These are phyloP conservation scores for Arxiozyma bovina DNA, from an alignment of 1,139 yeast species.

Conservation along the genomic window DNA sequence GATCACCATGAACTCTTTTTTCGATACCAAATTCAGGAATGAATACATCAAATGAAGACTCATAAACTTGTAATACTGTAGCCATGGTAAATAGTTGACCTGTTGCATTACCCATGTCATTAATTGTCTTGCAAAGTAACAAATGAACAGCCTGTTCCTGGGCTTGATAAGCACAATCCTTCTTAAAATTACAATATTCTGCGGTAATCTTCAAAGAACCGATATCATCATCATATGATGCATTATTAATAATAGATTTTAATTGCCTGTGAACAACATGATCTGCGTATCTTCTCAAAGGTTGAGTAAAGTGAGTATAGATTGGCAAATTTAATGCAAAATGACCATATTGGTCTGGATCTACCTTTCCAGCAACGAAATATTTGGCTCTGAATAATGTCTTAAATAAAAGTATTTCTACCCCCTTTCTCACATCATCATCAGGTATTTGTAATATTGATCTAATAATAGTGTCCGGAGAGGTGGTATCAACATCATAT, in stretches of 20 bases:
- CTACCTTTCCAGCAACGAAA: conserved; percentile 80
- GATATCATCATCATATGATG: conserved; percentile 42
- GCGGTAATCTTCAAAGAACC: conserved; percentile 73
- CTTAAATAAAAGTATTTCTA: conserved; percentile 73
- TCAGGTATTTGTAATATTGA: conserved; percentile 62
- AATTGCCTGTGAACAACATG: conserved; percentile 87
- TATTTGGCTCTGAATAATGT: conserved; percentile 81
- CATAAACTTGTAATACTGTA: conserved; percentile 84
- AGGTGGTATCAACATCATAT: conserved; percentile 61
- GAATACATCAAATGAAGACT: conserved; percentile 89
- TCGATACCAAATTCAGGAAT: conserved; percentile 95
- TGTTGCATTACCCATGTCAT: conserved; percentile 63
- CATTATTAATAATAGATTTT: conserved; percentile 48
- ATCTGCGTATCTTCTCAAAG: conserved; percentile 87
- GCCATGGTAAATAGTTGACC: conserved; percentile 84
- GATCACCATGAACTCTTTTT: conserved; percentile 96
- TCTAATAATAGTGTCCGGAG: conserved; percentile 62
- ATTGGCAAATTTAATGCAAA: conserved; percentile 75
- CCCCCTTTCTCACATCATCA: conserved; percentile 56
- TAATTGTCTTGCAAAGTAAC: conserved; percentile 73
- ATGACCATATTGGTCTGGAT: conserved; percentile 69
- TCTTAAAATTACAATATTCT: conserved; percentile 90
- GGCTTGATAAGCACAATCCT: conserved; percentile 87
- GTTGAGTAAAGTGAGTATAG: conserved; percentile 90
- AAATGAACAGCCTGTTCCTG: conserved; percentile 93